phyloP scores from a whole-genome alignment of 1,139 yeast genomes.

The Kurtzmaniella natalensis region DNA sequence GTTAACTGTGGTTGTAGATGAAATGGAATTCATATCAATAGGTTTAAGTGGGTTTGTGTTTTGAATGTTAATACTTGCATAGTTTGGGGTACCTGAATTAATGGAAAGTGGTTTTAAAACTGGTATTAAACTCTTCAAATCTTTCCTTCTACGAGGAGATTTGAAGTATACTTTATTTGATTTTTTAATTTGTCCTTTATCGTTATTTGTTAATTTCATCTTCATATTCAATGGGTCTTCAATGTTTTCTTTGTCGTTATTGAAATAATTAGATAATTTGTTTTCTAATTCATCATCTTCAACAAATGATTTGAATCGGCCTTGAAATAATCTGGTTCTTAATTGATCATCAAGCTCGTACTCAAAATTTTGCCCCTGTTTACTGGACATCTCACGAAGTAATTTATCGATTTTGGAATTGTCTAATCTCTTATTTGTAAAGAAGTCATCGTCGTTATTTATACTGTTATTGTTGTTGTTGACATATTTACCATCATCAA shows the following conservation, averaged over 20 bases:
- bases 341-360: slow-evolving; percentile 45
- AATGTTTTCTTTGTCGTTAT: slow-evolving; percentile 34
- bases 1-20: slow-evolving; percentile 4
- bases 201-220: slow-evolving; percentile 15
- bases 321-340: slow-evolving; percentile 41
- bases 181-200: slow-evolving; percentile 18
- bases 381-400: slow-evolving; percentile 22
- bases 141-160: slow-evolving; percentile 9
- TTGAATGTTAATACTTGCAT: too few relatives aligned
- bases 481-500: slow-evolving; percentile 2
- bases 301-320: slow-evolving; percentile 23
- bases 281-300: slow-evolving; percentile 25
- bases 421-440: slow-evolving; percentile 19
- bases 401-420: slow-evolving; percentile 37
- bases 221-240: slow-evolving; percentile 25
- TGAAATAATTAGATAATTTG: slow-evolving; percentile 25
- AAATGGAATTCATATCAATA: too few relatives aligned
- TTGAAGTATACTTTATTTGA: slow-evolving; percentile 15
- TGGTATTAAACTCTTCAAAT: slow-evolving; percentile 17
- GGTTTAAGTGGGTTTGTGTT: slow-evolving; percentile 5
- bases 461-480: slow-evolving; percentile 9
- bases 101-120: slow-evolving; percentile 26
- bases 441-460: slow-evolving; percentile 13
- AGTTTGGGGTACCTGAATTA: too few relatives aligned
- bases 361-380: slow-evolving; percentile 19